phyloP scores from a whole-genome alignment of 2,329 filamentous ascomycete genomes.

The Fusarium sacchari region DNA sequence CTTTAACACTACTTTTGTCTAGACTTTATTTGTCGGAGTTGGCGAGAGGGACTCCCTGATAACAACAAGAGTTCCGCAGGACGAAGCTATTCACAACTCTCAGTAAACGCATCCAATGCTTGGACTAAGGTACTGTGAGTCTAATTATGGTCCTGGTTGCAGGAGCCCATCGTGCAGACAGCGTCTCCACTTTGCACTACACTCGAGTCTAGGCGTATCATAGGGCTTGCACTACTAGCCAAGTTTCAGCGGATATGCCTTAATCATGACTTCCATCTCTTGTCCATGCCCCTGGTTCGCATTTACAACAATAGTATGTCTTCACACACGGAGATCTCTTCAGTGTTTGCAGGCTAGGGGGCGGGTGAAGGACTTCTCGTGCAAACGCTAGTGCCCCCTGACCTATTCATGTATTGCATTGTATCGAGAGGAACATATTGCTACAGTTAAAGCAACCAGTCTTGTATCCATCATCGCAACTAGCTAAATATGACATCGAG shows the following conservation, averaged over 20 bases:
- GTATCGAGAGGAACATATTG: not conserved
- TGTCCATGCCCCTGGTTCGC: not conserved
- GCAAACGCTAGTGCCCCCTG: not conserved
- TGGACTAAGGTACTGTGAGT: not conserved
- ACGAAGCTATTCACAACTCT: not conserved
- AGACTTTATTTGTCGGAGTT: no score
- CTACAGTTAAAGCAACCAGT: not conserved
- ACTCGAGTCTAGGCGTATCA: not conserved
- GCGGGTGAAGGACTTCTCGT: not conserved
- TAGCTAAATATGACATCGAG: not conserved
- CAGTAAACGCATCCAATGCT: not conserved
- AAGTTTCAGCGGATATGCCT: constrained; percentile 5
- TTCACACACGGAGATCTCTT: not conserved
- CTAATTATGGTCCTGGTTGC: not conserved
- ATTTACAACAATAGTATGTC: not conserved
- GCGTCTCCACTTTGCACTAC: not conserved
- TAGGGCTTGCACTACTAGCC: constrained; percentile 4
- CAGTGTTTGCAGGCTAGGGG: not conserved
- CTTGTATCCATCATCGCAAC: not conserved
- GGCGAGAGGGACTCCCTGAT: not conserved
- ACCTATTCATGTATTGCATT: not conserved
- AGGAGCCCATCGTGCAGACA: not conserved
- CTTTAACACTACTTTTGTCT: no score
- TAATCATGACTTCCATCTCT: not conserved
- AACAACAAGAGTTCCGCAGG: not conserved